A percentile compares a stretch with the other conserved stretches of the same genome.
Conservation (phyloP, 1,284 basidiomycete genomes). For the Schizopora paradoxa region DNA sequence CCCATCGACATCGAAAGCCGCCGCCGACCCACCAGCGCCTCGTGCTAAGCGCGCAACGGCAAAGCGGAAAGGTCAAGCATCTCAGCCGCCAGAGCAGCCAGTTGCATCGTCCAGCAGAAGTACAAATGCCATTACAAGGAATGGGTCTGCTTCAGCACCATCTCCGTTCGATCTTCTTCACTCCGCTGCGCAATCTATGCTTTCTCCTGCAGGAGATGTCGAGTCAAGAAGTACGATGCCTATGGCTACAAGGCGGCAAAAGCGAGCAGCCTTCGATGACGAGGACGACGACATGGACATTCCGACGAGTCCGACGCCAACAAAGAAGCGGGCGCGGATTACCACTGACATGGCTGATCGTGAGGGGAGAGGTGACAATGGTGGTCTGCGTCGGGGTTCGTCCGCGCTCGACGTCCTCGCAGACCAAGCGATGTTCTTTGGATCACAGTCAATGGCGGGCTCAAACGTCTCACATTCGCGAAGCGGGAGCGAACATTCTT, state of each 20-base stretch:
- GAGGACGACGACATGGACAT: not conserved
- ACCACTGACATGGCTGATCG: not conserved
- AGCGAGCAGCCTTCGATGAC: too few relatives aligned
- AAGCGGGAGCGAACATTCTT: constrained; percentile 4
- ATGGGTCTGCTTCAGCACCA: not conserved
- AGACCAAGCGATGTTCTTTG: constrained; percentile 12
- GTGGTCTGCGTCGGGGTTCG: not conserved
- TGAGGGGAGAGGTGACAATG: not conserved
- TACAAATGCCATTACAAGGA: not conserved
- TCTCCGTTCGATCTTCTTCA: constrained; percentile 12
- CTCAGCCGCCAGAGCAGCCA: not conserved
- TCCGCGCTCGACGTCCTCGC: constrained; percentile 16
- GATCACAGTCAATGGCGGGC: constrained; percentile 1
- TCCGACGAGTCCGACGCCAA: constrained; percentile 11
- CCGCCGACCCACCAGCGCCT: constrained; percentile 1
- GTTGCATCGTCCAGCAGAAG: not conserved
- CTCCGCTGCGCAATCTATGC: constrained; percentile 11
- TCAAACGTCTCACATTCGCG: not conserved
- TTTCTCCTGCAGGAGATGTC: constrained; percentile 5
- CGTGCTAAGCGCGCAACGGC: constrained; percentile 1
- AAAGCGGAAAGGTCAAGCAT: not conserved
- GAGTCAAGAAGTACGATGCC: not conserved
- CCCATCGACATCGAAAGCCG: not conserved
- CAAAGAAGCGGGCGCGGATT: constrained; percentile 7
- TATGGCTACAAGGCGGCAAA: not conserved